phyloP scores from a whole-genome alignment of 1,139 yeast species.

The Blastobotrys raffinosifermentans region DNA sequence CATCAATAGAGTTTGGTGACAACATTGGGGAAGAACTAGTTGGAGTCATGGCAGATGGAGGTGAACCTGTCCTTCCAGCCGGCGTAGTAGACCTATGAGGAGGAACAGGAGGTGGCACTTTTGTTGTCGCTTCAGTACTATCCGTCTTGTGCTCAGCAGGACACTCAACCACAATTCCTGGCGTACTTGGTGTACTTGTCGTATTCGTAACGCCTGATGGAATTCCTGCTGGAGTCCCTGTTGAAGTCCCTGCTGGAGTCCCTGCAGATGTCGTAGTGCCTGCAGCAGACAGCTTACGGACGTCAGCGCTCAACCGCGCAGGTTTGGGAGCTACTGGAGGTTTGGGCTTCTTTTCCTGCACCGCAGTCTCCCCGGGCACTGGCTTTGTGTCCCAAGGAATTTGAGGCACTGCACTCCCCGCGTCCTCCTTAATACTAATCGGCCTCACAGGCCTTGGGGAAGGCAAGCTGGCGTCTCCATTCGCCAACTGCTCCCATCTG shows the following conservation, averaged over 20 bases:
- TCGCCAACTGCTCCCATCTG: constrained; percentile 25
- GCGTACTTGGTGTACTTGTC: not conserved
- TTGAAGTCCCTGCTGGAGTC: constrained; percentile 1
- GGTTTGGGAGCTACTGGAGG: constrained; percentile 15
- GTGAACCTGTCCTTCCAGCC: constrained; percentile 1
- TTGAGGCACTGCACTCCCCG: too few species aligned
- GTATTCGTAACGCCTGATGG: not conserved
- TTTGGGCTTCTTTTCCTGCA: not conserved
- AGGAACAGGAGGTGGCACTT: constrained; percentile 7
- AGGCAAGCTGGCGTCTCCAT: constrained; percentile 3
- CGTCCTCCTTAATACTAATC: not conserved
- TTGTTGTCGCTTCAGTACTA: too few species aligned
- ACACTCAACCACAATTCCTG: not conserved
- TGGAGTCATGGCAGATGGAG: not conserved
- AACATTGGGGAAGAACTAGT: not conserved
- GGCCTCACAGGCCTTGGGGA: not conserved
- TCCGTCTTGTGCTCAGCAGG: too few species aligned
- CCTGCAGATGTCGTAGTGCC: not conserved
- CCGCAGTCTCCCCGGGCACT: not conserved
- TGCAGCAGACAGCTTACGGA: not conserved
- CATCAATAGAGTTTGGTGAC: not conserved
- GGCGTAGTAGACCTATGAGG: constrained; percentile 5
- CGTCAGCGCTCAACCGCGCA: not conserved
- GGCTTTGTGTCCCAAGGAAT: too few species aligned
- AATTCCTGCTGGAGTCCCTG: not conserved